Percentiles rank a stretch among this genome's conserved stretches.
These are phyloP conservation scores for Colletotrichum eleusines DNA, from an alignment of 2,329 filamentous ascomycete genomes.

Conservation along the genomic window DNA sequence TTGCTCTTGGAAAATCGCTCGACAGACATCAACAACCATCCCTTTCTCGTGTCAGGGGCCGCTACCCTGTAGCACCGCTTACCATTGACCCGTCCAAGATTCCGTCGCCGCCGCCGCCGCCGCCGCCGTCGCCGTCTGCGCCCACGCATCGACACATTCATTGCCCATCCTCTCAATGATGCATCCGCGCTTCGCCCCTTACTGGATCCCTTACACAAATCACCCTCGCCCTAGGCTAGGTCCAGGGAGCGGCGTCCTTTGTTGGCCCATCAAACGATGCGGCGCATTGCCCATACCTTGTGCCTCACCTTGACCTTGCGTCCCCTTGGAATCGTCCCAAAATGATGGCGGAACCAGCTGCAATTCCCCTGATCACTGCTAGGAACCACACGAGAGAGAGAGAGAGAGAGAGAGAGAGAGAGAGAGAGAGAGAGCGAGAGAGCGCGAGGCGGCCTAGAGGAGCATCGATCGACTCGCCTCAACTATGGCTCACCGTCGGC, in stretches of 20 bases:
- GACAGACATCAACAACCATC: conserved; percentile 2
- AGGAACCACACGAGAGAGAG: no score
- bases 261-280: background rate
- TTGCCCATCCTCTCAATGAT: background rate
- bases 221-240: background rate
- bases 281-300: background rate
- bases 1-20: background rate
- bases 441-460: background rate
- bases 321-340: background rate
- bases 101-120: background rate
- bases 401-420: no score
- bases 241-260: background rate
- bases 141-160: background rate
- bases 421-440: no score
- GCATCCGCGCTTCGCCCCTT: background rate
- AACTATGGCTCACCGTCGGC: background rate
- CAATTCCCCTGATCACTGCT: no score
- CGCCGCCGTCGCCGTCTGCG: background rate
- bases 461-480: background rate
- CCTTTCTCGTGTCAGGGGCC: conserved; percentile 22
- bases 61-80: conserved; percentile 9
- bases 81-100: background rate
- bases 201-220: background rate
- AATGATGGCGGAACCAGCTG: background rate
- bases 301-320: background rate